These are phyloP conservation scores for Sechiopsis laciniata DNA, from an alignment of 306 rosid genomes.

Conservation along the genomic window DNA sequence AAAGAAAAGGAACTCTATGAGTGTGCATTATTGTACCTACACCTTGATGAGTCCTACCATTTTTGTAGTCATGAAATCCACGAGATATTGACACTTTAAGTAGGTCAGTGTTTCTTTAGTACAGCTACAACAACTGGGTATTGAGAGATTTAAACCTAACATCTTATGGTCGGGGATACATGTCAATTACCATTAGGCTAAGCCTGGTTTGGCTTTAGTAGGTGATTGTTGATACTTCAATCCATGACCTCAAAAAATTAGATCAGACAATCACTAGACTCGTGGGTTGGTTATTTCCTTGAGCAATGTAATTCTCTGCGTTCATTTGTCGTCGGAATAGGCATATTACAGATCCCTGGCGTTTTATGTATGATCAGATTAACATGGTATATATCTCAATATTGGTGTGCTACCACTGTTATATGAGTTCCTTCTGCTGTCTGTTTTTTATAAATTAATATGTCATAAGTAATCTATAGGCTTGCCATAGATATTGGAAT, in stretches of 20 bases:
- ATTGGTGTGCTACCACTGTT: not conserved
- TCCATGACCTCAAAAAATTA: not conserved
- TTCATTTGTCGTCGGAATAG: constrained; percentile 9
- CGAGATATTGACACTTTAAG: not conserved
- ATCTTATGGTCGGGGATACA: no score
- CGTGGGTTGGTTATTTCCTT: not conserved
- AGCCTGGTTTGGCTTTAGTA: no score
- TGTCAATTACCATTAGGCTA: no score
- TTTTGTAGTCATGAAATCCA: not conserved
- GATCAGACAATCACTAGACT: not conserved
- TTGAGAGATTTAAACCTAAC: no score
- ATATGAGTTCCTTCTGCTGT: not conserved
- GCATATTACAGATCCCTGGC: no score
- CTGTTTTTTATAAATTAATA: not conserved
- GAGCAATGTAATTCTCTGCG: not conserved
- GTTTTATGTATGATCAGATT: not conserved
- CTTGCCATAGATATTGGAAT: not conserved
- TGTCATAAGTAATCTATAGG: not conserved
- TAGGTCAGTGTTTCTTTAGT: not conserved
- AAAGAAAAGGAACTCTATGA: not conserved
- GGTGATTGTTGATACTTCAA: not conserved
- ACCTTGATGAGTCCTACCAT: not conserved
- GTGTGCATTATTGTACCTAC: not conserved
- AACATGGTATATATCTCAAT: not conserved
- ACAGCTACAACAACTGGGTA: no score